A percentile compares a stretch with the other conserved stretches of the same genome.
Evolutionary conservation across 75 land plant species (phyloP).

Genomic region (Pseudotsuga menziesii): DNA sequence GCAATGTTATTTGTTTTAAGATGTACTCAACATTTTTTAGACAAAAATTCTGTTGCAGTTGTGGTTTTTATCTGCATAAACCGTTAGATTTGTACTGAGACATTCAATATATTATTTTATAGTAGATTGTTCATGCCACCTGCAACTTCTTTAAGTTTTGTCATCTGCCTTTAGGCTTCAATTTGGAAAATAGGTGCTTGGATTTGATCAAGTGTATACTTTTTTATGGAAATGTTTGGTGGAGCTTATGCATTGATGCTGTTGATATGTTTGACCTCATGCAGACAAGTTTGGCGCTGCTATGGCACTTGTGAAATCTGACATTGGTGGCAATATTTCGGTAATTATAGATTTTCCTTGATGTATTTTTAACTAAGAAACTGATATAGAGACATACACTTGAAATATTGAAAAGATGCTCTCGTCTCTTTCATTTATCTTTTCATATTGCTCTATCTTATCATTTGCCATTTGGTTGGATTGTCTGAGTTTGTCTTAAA

Average conservation of each 20-base stretch:
- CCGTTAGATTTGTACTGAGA: too few relatives aligned
- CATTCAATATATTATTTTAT: too few relatives aligned
- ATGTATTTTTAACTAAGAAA: background rate
- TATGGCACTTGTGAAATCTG: constrained; percentile 68
- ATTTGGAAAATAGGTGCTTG: too few relatives aligned
- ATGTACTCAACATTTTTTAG: too few relatives aligned
- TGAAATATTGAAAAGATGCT: background rate
- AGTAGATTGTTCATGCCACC: too few relatives aligned
- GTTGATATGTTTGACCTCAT: background rate
- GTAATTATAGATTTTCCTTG: constrained; percentile 25
- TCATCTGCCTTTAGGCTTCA: too few relatives aligned
- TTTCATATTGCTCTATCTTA: background rate
- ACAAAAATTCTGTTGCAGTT: too few relatives aligned
- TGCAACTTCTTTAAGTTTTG: too few relatives aligned
- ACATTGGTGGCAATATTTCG: constrained; percentile 87
- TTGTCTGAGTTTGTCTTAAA: background rate
- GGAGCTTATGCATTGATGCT: background rate
- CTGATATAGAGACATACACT: background rate
- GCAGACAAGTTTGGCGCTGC: constrained; percentile 93
- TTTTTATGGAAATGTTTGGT: background rate
- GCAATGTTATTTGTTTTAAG: too few relatives aligned
- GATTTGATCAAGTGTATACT: background rate
- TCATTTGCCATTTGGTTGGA: background rate
- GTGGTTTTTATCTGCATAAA: too few relatives aligned
- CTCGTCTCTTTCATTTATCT: background rate